These are phyloP conservation scores for Jacaranda mimosifolia DNA, from an alignment of 257 asterid species.

Conservation along the genomic window DNA sequence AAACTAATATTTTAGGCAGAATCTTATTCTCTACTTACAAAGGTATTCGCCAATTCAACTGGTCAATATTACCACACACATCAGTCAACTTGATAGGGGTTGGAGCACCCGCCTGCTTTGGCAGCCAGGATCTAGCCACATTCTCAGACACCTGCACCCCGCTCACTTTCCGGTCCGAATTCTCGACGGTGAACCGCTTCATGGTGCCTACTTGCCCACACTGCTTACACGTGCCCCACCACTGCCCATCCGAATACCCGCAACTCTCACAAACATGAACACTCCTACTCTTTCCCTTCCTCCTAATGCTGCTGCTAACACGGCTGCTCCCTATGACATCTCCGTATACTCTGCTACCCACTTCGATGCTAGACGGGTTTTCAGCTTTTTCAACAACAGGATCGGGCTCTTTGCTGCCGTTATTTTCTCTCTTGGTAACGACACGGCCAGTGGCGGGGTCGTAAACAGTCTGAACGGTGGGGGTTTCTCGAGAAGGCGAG, in stretches of 20 bases:
- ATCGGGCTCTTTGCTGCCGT: conserved; percentile 30
- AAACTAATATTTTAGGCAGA: neutral
- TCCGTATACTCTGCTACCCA: conserved; percentile 56
- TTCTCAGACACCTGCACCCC: conserved; percentile 67
- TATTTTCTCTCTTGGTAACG: conserved; percentile 47
- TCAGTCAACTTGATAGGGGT: conserved; percentile 71
- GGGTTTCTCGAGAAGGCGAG: conserved; percentile 35
- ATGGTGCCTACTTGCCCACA: conserved; percentile 72
- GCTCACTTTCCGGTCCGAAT: conserved; percentile 47
- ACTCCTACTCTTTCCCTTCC: conserved; percentile 69
- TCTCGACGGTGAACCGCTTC: conserved; percentile 59
- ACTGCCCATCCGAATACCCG: conserved; percentile 86
- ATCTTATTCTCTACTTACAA: conserved; percentile 58
- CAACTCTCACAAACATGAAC: conserved; percentile 79
- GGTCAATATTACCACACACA: conserved; percentile 61
- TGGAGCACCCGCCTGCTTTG: conserved; percentile 43
- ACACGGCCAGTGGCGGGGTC: conserved; percentile 64
- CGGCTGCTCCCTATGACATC: conserved; percentile 57
- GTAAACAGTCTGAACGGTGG: conserved; percentile 53
- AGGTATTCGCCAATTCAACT: conserved; percentile 75
- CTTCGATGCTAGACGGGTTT: conserved; percentile 36
- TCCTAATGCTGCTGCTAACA: conserved; percentile 48
- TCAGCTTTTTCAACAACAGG: conserved; percentile 33
- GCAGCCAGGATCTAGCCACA: conserved; percentile 69
- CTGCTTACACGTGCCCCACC: conserved; percentile 95